Percentiles rank a stretch among this genome's conserved stretches.
Conservation (phyloP, 805 yeast genomes). For the Wickerhamomyces alni region DNA sequence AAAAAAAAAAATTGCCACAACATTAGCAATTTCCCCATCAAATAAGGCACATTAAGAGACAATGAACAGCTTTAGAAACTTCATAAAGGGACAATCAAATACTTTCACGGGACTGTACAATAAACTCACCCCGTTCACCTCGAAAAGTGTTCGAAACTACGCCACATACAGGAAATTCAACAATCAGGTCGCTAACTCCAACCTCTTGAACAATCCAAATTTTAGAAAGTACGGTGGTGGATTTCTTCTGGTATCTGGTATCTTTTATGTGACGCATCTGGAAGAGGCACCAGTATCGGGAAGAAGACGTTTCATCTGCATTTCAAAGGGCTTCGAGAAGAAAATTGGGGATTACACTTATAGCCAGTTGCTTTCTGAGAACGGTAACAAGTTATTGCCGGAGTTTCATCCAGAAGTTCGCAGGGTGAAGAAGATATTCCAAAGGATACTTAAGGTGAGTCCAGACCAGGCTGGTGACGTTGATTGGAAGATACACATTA, state of each 20-base stretch:
- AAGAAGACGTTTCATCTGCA: constrained; percentile 64
- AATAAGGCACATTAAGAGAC: no score
- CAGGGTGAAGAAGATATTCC: constrained; percentile 57
- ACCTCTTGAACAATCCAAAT: constrained; percentile 20
- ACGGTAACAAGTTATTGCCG: constrained; percentile 50
- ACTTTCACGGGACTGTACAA: neutral
- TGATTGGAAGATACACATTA: constrained; percentile 80
- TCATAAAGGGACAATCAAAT: neutral
- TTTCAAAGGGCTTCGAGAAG: constrained; percentile 59
- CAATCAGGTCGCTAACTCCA: constrained; percentile 11
- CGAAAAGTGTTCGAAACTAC: constrained; percentile 13
- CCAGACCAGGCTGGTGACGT: constrained; percentile 26
- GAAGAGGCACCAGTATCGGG: constrained; percentile 81
- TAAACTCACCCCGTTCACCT: neutral
- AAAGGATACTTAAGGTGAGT: constrained; percentile 55
- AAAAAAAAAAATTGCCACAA: no score
- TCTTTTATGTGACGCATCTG: constrained; percentile 45
- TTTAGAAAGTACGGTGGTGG: constrained; percentile 27
- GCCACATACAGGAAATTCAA: constrained; percentile 36
- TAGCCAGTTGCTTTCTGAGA: constrained; percentile 51
- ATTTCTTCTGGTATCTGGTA: constrained; percentile 27
- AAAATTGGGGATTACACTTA: constrained; percentile 62
- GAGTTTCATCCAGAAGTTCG: constrained; percentile 50
- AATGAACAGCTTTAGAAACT: neutral
- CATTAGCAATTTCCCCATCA: no score